Conservation (phyloP, 1,284 basidiomycete genomes). For the Cryptococcus sp. region DNA sequence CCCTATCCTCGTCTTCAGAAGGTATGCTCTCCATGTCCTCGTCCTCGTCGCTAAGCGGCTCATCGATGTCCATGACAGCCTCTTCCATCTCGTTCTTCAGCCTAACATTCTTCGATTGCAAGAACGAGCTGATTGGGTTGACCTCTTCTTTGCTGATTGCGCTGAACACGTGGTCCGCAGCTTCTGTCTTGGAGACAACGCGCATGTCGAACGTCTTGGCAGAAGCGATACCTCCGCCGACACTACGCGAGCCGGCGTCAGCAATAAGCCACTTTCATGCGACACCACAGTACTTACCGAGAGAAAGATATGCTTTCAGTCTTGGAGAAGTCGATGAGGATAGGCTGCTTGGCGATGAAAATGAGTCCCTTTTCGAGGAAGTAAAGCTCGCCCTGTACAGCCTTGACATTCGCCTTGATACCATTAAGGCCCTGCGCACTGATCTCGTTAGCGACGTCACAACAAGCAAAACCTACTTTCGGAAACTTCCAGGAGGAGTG, state of each 20-base stretch:
- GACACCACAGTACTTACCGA: slow-evolving; percentile 56
- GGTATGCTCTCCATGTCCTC: slow-evolving; percentile 59
- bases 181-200: slow-evolving; percentile 74
- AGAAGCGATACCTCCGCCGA: slow-evolving; percentile 85
- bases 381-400: slow-evolving; percentile 94
- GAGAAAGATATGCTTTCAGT: slow-evolving; percentile 92
- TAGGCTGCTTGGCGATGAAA: slow-evolving; percentile 96
- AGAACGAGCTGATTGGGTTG: slow-evolving; percentile 77
- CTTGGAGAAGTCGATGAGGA: slow-evolving; percentile 86
- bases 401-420: slow-evolving; percentile 96
- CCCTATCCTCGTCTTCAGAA: slow-evolving; percentile 41
- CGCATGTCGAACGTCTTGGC: slow-evolving; percentile 94
- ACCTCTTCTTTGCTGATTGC: slow-evolving; percentile 96
- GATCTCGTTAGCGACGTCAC: slow-evolving; percentile 6
- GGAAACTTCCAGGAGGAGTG: slow-evolving; percentile 76
- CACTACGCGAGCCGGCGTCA: slow-evolving; percentile 52
- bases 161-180: slow-evolving; percentile 84
- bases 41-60: slow-evolving; percentile 74
- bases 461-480: slow-evolving; percentile 61
- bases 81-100: slow-evolving; percentile 98
- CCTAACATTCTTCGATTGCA: slow-evolving; percentile 87
- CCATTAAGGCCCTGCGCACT: slow-evolving; percentile 58
- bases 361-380: slow-evolving; percentile 97
- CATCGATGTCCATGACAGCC: slow-evolving; percentile 67
- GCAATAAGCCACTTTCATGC: neutral